phyloP scores from a whole-genome alignment of 345 rosid genomes.

The Microcos paniculata region DNA sequence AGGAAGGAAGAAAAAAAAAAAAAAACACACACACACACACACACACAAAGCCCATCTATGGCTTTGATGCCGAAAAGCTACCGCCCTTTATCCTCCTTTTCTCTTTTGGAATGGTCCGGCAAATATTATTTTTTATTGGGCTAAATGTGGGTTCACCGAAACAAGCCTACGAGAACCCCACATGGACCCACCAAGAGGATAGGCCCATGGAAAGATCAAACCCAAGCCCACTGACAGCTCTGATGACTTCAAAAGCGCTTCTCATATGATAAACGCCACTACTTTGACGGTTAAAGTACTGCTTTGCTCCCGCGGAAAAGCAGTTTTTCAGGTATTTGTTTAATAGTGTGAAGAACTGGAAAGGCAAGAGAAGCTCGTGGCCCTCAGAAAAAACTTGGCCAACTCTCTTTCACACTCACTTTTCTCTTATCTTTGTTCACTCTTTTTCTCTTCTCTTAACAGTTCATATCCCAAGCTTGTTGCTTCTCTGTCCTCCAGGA shows the following conservation, averaged over 20 bases:
- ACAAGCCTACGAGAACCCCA: not conserved
- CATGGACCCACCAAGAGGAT: not conserved
- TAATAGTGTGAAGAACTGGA: slow-evolving; percentile 58
- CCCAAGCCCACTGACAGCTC: slow-evolving; percentile 7
- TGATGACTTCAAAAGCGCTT: not conserved
- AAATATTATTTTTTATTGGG: not conserved
- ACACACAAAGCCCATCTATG: no score
- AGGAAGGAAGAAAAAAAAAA: no score
- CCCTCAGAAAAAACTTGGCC: slow-evolving; percentile 5
- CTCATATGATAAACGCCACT: slow-evolving; percentile 33
- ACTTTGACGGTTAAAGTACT: slow-evolving; percentile 37
- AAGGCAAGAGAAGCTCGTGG: slow-evolving; percentile 49
- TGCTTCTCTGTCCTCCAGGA: slow-evolving; percentile 16
- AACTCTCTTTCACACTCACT: slow-evolving; percentile 15
- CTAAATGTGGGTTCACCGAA: not conserved
- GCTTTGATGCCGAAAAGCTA: not conserved
- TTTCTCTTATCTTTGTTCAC: not conserved
- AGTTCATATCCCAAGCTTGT: not conserved
- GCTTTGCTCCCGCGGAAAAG: slow-evolving; percentile 58
- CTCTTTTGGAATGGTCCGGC: not conserved
- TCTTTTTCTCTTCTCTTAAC: slow-evolving; percentile 5
- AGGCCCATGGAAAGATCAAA: not conserved
- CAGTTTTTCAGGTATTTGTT: slow-evolving; percentile 33
- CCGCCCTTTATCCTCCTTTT: not conserved
- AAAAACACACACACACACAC: no score